Percentiles rank a stretch among this genome's conserved stretches.
These are phyloP conservation scores for Caloboletus inedulis DNA, from an alignment of 1,284 basidiomycete genomes.

Conservation along the genomic window DNA sequence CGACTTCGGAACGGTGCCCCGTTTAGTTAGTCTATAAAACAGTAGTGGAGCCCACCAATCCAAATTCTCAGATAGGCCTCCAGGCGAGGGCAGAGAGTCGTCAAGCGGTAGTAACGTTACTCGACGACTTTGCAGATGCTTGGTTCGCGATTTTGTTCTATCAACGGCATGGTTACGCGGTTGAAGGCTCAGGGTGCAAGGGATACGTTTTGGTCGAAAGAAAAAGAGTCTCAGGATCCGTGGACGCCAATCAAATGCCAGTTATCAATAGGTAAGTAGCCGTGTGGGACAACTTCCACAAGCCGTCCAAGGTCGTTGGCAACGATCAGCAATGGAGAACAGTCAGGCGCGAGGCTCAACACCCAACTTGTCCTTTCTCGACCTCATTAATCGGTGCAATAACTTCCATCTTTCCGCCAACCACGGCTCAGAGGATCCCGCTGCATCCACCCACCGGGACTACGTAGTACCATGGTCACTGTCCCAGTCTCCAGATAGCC, in stretches of 20 bases:
- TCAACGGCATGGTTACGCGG: background rate
- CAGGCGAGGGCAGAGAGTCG: no score
- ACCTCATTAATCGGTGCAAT: conserved; percentile 60
- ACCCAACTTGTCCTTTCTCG: conserved; percentile 44
- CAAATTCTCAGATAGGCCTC: no score
- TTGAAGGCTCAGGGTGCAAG: background rate
- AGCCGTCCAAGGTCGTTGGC: background rate
- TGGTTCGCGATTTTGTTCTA: background rate
- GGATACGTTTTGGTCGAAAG: background rate
- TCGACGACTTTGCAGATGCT: no score
- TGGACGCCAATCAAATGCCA: background rate
- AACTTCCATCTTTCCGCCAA: conserved; percentile 48
- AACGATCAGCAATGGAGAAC: background rate
- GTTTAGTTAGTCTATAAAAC: no score
- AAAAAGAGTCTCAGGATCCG: background rate
- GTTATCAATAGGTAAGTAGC: no score
- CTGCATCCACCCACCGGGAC: conserved; percentile 36
- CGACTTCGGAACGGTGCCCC: no score
- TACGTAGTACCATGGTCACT: conserved; percentile 51
- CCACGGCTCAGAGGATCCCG: conserved; percentile 15
- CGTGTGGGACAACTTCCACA: conserved; percentile 30
- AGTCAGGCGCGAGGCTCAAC: conserved; percentile 32
- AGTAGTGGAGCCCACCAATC: no score
- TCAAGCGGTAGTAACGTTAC: no score
- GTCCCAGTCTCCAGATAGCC: conserved; percentile 44